Evolutionary conservation across 495 filamentous ascomycete species (phyloP).

Genomic region (Penicillium nucicola): DNA sequence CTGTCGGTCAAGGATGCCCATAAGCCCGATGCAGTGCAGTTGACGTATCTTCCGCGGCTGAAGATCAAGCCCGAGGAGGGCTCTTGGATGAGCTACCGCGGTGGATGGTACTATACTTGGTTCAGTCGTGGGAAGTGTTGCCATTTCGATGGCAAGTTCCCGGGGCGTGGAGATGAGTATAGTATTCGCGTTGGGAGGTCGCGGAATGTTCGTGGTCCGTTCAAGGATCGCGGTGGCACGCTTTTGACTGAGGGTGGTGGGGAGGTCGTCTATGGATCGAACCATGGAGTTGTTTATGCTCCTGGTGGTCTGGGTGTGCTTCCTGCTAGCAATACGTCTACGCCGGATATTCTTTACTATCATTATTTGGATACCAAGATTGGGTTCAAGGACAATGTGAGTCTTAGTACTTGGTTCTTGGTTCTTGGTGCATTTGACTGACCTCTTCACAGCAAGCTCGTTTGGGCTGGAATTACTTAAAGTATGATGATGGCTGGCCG

Average conservation of each 20-base stretch:
- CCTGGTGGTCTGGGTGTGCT: constrained; percentile 45
- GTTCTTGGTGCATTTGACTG: background rate
- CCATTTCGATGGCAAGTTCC: constrained; percentile 46
- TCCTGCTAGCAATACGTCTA: constrained; percentile 19
- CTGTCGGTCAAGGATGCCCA: constrained; percentile 31
- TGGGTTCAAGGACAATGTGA: constrained; percentile 34
- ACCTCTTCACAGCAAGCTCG: constrained; percentile 35
- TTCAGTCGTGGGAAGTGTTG: constrained; percentile 70
- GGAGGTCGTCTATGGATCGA: constrained; percentile 42
- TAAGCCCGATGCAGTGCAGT: constrained; percentile 49
- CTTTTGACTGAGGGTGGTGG: constrained; percentile 39
- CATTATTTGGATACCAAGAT: constrained; percentile 47
- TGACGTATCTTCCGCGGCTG: constrained; percentile 26
- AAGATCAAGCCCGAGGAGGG: constrained; percentile 57
- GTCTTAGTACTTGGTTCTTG: constrained; percentile 7
- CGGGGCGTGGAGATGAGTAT: constrained; percentile 60
- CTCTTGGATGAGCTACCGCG: constrained; percentile 54
- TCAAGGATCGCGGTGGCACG: constrained; percentile 33
- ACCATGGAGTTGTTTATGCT: constrained; percentile 43
- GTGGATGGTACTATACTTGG: constrained; percentile 67
- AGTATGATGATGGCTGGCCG: constrained; percentile 45
- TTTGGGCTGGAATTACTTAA: constrained; percentile 43
- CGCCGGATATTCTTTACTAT: constrained; percentile 45
- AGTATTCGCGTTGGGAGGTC: constrained; percentile 45
- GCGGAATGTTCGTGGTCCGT: constrained; percentile 34